Evolutionary conservation across 805 yeast genomes (phyloP), one percentile per base, ranked within the genome.

Genomic region (Yamadazyma nakazawae): DNA sequence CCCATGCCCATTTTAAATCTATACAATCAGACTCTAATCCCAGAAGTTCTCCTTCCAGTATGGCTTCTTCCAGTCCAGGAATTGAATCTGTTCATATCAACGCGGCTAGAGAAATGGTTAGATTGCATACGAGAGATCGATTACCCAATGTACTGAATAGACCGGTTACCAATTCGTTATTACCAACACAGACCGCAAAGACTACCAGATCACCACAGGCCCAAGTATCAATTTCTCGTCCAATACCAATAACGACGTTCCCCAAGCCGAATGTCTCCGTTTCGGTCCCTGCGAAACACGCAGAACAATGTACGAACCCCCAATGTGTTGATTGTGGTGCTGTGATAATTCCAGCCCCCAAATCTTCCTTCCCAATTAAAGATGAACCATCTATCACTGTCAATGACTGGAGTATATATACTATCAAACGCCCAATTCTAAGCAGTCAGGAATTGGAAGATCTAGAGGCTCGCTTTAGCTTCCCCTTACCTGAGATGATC

Each of bases 401-500:
- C 2, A 76, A 78, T 43, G 80, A 82, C 45, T 92, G 97, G 97
- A 79, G 81, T 45, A 78, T 94, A 8, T 78, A 74, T 54, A 82
- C 96, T 0, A 68, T 73, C 26, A 81, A 89, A 61, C 78, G 79
- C 42, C 96, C 98, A 1, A 92, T 92, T 39, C 67, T 89, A 50
- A 84, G 78, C 53, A 74, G 90, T 1, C 71, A 64, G 1, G 96
- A 90, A 59, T 77, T 92, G 47, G 96, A 89, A 48, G 66, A 65
- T 2, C 76, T 84, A 58, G 78, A 77, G 4, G 52, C 60, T 11
- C 61, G 82, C 43, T 75, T 85, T 44, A 82, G 82, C 13, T 80
- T 92, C 51, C 96, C 98, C 0, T 67, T 92, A 37, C 99, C 99
- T 0, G 99, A 94, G 63, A 94, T 94, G 98, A 90, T 94, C 5